Conservation (phyloP, 371 early-diverging fungal genomes). For the Blyttiomyces sp. region DNA sequence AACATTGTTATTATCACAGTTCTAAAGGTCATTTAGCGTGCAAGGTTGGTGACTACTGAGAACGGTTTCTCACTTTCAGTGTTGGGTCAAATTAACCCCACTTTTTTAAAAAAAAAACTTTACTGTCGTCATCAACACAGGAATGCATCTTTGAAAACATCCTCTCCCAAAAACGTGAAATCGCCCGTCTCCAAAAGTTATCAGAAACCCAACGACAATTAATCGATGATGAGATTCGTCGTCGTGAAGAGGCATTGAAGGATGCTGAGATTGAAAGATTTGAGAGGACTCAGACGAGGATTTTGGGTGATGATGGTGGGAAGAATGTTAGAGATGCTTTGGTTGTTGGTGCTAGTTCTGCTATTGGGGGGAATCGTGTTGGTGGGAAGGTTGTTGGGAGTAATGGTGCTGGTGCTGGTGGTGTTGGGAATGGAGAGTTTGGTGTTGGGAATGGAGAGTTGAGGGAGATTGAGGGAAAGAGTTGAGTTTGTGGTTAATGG, state of each 20-base stretch:
- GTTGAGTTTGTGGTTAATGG: background rate
- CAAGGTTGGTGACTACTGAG: too few species aligned
- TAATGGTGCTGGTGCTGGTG: background rate
- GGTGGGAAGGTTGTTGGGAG: slow-evolving; percentile 13
- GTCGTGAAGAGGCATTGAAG: slow-evolving; percentile 46
- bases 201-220: slow-evolving; percentile 29
- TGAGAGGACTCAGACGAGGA: slow-evolving; percentile 64
- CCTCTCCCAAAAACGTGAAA: slow-evolving; percentile 80
- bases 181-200: slow-evolving; percentile 55
- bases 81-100: background rate
- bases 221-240: slow-evolving; percentile 24
- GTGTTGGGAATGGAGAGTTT: slow-evolving; percentile 28
- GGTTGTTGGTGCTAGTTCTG: slow-evolving; percentile 5
- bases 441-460: too few species aligned
- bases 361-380: slow-evolving; percentile 32
- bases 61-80: too few species aligned
- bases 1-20: slow-evolving; percentile 25
- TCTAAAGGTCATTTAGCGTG: slow-evolving; percentile 80
- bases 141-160: slow-evolving; percentile 90
- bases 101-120: background rate
- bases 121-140: background rate
- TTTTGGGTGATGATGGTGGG: slow-evolving; percentile 42
- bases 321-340: slow-evolving; percentile 9
- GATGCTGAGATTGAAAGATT: slow-evolving; percentile 57
- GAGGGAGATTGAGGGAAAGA: background rate